Evolutionary conservation across 2,329 filamentous ascomycete species (phyloP), one percentile per base, ranked within the genome.

Genomic region (Dactylellina drechsleri): DNA sequence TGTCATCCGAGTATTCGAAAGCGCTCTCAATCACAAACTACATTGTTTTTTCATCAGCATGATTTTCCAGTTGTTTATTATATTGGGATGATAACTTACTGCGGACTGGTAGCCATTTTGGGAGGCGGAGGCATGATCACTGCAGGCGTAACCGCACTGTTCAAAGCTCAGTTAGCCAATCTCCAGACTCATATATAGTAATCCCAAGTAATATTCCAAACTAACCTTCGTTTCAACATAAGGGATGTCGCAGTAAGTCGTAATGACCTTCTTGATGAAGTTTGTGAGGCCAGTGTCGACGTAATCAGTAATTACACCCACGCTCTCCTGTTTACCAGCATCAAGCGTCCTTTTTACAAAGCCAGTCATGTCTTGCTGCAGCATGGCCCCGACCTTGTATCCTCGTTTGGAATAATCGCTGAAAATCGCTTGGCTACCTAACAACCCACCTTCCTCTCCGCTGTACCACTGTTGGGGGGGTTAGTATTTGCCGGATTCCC

Each of bases 331-430:
- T 82, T 92, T 86, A 72, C 93, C 93, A 2, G 92, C 90, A 77
- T 95, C 91, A 18, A 95, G 83, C 0, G 93, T 96, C 79, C 89
- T 90, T 81, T 93, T 88, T 4, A 93, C 87, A 81, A 91, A 97
- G 16, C 94, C 94, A 0, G 92, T 96, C 94, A 98, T 98, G 82
- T 98, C 94, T 83, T 98, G 94, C 84, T 98, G 94, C 65, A 98
- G 87, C 95, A 98, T 98, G 40, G 94, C 94, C 84, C 94, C 96
- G 82, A 98, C 86, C 77, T 94, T 89, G 26, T 90, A 87, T 36
- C 87, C 86, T 20, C 87, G 83, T 81, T 89, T 88, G 82, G 91
- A 89, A 80, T 98, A 98, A 6, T 87, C 84, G 59, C 87, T 86
- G 85, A 97, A 98, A 81, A 98, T 91, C 65, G 91, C 93, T 82